Percentiles rank a stretch among this genome's conserved stretches.
Conservation (phyloP, 78 protist species). For the Protostelium mycophagum region DNA sequence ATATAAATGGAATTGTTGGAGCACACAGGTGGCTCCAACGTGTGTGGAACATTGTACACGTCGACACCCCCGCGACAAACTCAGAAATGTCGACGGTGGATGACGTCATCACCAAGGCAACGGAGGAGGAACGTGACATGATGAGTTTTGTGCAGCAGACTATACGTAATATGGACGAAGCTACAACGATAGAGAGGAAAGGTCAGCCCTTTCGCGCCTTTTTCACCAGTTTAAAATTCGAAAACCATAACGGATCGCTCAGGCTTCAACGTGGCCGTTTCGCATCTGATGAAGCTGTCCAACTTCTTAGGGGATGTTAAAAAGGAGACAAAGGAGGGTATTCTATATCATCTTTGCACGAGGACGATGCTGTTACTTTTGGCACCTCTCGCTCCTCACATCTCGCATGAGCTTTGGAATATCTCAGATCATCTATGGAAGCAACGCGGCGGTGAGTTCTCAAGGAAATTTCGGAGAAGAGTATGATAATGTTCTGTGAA, state of each 20-base stretch:
- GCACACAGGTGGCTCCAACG: constrained; percentile 53
- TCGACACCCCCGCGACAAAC: not conserved
- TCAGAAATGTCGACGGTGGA: not conserved
- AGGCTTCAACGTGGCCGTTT: constrained; percentile 64
- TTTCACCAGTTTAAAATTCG: too few relatives aligned
- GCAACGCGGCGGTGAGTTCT: too few relatives aligned
- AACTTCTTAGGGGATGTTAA: constrained; percentile 15
- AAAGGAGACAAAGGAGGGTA: not conserved
- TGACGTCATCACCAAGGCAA: not conserved
- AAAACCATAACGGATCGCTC: too few relatives aligned
- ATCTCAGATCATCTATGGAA: not conserved
- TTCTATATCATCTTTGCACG: not conserved
- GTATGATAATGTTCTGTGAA: too few relatives aligned
- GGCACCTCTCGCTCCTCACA: constrained; percentile 66
- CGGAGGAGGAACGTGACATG: not conserved
- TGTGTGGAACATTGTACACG: constrained; percentile 11
- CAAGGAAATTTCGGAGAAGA: too few relatives aligned
- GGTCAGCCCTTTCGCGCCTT: too few relatives aligned
- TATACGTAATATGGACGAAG: constrained; percentile 9
- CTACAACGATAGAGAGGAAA: constrained; percentile 16
- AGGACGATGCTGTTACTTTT: constrained; percentile 12
- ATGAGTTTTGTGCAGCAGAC: constrained; percentile 4
- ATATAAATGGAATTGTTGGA: constrained; percentile 68
- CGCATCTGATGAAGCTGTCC: constrained; percentile 52
- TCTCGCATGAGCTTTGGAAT: constrained; percentile 47